These are phyloP conservation scores for Annona squamosa DNA, from an alignment of 164 flowering plant species.

Conservation along the genomic window DNA sequence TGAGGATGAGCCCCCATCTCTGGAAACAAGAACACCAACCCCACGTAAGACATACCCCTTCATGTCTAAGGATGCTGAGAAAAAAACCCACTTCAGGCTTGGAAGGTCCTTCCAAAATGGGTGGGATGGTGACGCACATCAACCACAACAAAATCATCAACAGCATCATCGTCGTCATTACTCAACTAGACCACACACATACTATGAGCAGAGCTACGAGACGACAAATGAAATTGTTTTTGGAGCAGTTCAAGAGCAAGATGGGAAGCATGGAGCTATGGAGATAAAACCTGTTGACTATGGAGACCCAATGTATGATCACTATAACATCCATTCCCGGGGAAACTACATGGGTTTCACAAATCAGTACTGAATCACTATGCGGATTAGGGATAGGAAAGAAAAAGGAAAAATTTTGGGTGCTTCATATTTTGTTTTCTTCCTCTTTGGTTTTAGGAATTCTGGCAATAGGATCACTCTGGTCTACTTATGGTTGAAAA, in stretches of 20 bases:
- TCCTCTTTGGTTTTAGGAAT: neutral
- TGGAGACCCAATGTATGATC: conserved; percentile 39
- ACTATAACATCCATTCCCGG: conserved; percentile 44
- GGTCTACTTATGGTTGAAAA: neutral
- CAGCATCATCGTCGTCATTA: conserved; percentile 44
- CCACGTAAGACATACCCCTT: conserved; percentile 81
- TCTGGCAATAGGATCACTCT: neutral
- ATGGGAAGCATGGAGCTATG: conserved; percentile 27
- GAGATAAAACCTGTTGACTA: conserved; percentile 61
- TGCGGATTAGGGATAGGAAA: conserved; percentile 10
- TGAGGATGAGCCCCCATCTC: conserved; percentile 82
- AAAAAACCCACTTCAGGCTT: conserved; percentile 52
- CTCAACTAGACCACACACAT: conserved; percentile 53
- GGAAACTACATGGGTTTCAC: conserved; percentile 31
- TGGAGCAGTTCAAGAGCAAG: conserved; percentile 86
- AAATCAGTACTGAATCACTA: neutral
- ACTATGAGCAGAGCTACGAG: conserved; percentile 62
- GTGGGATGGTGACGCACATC: conserved; percentile 46
- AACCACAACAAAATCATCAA: conserved; percentile 30
- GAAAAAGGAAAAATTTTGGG: neutral
- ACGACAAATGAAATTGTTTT: conserved; percentile 68
- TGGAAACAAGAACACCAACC: conserved; percentile 73
- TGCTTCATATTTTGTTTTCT: neutral
- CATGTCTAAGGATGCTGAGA: conserved; percentile 80
- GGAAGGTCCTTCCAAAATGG: conserved; percentile 49